phyloP scores from a whole-genome alignment of 257 asterid genomes.

The Salvia miltiorrhiza region DNA sequence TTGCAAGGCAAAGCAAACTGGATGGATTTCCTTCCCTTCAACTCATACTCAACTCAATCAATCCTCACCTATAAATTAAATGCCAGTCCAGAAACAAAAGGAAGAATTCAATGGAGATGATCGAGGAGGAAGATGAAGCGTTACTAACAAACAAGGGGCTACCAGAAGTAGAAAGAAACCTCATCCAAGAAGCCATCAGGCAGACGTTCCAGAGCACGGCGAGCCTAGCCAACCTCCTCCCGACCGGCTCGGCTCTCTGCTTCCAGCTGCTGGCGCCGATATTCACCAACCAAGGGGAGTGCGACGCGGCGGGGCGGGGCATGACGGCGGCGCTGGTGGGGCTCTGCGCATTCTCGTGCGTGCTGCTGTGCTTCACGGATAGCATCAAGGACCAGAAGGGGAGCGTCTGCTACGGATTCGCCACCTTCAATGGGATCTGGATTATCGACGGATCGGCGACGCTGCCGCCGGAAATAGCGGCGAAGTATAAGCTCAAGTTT shows the following conservation, averaged over 20 bases:
- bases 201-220: slow-evolving; percentile 89
- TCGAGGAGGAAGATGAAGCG: too few species aligned
- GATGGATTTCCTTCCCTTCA: slow-evolving; percentile 29
- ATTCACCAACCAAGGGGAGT: slow-evolving; percentile 72
- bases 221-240: slow-evolving; percentile 79
- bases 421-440: slow-evolving; percentile 74
- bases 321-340: slow-evolving; percentile 56
- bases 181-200: slow-evolving; percentile 85
- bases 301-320: slow-evolving; percentile 53
- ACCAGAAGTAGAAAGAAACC: slow-evolving; percentile 60
- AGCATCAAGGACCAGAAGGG: slow-evolving; percentile 81
- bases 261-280: slow-evolving; percentile 76
- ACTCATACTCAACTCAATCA: slow-evolving; percentile 25
- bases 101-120: too few species aligned
- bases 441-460: slow-evolving; percentile 67
- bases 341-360: slow-evolving; percentile 66
- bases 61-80: slow-evolving; percentile 24
- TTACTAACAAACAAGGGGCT: slow-evolving; percentile 38
- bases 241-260: slow-evolving; percentile 86
- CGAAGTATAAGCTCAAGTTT: slow-evolving; percentile 53
- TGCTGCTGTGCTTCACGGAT: slow-evolving; percentile 71
- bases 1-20: slow-evolving; percentile 42
- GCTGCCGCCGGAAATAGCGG: slow-evolving; percentile 48
- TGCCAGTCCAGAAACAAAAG: too few species aligned
- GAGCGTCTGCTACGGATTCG: slow-evolving; percentile 62